Conservation (phyloP, 2,329 filamentous ascomycete genomes). For the Nothopassalora personata region DNA sequence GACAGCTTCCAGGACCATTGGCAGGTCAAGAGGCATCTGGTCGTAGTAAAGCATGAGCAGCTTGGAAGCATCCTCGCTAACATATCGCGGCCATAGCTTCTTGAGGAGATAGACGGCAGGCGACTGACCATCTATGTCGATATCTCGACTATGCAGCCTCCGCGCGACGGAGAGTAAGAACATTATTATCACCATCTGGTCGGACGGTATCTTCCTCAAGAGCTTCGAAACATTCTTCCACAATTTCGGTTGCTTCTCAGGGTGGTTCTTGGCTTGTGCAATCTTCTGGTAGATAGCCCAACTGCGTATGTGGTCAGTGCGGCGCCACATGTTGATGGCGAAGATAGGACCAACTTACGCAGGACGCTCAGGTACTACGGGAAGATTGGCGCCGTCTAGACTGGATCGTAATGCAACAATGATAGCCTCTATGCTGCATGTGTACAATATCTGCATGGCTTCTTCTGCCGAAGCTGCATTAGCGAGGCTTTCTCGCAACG, state of each 20-base stretch:
- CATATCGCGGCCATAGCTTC: slow-evolving; percentile 11
- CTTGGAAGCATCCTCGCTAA: slow-evolving; percentile 9
- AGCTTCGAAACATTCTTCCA: slow-evolving; percentile 11
- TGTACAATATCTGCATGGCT: background rate
- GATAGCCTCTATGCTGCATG: background rate
- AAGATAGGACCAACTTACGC: background rate
- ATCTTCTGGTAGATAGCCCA: slow-evolving; percentile 12
- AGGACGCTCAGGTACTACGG: slow-evolving; percentile 1
- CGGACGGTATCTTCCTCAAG: slow-evolving; percentile 15
- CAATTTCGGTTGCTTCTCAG: slow-evolving; percentile 3
- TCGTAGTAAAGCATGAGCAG: slow-evolving; percentile 14
- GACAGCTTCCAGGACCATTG: slow-evolving; percentile 7
- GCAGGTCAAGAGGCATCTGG: slow-evolving; percentile 13
- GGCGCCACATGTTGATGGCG: too few species aligned
- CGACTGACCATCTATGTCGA: slow-evolving; percentile 11
- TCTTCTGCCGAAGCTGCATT: background rate
- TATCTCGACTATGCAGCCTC: slow-evolving; percentile 4
- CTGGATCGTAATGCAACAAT: background rate
- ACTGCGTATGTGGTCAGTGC: background rate
- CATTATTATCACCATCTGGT: slow-evolving; percentile 13
- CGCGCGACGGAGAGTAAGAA: slow-evolving; percentile 14
- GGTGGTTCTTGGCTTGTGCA: slow-evolving; percentile 5
- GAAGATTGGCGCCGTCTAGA: background rate
- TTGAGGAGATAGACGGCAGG: slow-evolving; percentile 11
- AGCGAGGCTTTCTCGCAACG: background rate